phyloP scores from a whole-genome alignment of 768 basidiomycete genomes.

The Tulasnella sp. region DNA sequence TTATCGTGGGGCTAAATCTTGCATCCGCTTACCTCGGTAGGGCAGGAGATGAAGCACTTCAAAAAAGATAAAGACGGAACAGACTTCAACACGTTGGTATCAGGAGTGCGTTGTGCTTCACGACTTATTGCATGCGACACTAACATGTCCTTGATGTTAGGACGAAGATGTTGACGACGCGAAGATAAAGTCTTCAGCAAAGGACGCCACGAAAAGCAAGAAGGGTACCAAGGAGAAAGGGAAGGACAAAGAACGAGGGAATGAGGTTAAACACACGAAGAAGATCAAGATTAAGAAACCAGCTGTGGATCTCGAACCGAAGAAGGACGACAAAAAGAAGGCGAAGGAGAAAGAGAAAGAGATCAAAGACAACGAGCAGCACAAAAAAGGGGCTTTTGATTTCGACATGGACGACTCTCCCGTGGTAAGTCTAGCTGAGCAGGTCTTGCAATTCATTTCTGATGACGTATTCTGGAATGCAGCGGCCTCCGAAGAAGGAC shows the following conservation, averaged over 20 bases:
- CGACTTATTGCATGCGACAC: background rate
- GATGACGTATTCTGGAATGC: background rate
- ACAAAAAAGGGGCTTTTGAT: background rate
- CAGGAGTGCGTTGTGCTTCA: background rate
- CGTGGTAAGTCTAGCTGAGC: no score
- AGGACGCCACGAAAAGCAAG: no score
- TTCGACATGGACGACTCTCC: background rate
- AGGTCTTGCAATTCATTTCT: background rate
- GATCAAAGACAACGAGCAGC: no score
- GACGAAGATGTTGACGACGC: background rate
- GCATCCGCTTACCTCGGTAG: background rate
- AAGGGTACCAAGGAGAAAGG: background rate
- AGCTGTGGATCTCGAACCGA: background rate
- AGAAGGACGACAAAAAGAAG: background rate
- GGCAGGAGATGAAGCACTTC: background rate
- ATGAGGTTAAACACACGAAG: background rate
- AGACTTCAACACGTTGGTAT: background rate
- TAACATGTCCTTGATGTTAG: background rate
- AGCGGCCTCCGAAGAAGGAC: background rate
- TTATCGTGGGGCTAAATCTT: background rate
- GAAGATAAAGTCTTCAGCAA: background rate
- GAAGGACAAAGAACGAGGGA: background rate
- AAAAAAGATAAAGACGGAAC: background rate
- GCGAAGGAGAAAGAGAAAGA: background rate
- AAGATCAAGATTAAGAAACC: background rate